Conservation (phyloP, 306 rosid genomes). For the Purshia tridentata region DNA sequence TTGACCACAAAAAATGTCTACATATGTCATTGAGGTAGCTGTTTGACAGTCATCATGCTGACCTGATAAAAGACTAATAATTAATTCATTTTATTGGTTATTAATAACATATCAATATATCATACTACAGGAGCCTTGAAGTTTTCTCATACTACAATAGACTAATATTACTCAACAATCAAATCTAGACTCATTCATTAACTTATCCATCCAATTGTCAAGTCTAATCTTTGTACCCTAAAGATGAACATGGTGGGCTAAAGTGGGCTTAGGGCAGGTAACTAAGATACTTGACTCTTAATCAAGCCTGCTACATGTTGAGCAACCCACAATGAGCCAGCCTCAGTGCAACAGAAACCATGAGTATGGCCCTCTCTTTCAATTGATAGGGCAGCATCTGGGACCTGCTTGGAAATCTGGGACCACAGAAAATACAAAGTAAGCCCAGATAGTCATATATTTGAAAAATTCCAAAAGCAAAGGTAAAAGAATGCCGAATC, state of each 20-base stretch:
- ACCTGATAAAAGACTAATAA: background rate
- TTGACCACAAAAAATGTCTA: background rate
- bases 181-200: background rate
- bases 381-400: conserved; percentile 47
- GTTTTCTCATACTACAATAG: no score
- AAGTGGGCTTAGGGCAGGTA: background rate
- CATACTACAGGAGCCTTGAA: no score
- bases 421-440: conserved; percentile 26
- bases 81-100: background rate
- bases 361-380: conserved; percentile 78
- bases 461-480: conserved; percentile 19
- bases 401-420: conserved; percentile 76
- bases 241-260: conserved; percentile 11
- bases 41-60: background rate
- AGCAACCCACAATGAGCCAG: conserved; percentile 84
- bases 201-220: conserved; percentile 10
- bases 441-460: conserved; percentile 4
- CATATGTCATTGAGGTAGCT: background rate
- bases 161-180: background rate
- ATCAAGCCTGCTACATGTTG: conserved; percentile 66
- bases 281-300: conserved; percentile 39
- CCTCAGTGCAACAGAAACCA: conserved; percentile 74
- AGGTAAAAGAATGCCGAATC: conserved; percentile 13
- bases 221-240: conserved; percentile 3
- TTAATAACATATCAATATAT: background rate